These are phyloP conservation scores for Gaeumannomyces tritici DNA, from an alignment of 2,329 filamentous ascomycete species.

Conservation along the genomic window DNA sequence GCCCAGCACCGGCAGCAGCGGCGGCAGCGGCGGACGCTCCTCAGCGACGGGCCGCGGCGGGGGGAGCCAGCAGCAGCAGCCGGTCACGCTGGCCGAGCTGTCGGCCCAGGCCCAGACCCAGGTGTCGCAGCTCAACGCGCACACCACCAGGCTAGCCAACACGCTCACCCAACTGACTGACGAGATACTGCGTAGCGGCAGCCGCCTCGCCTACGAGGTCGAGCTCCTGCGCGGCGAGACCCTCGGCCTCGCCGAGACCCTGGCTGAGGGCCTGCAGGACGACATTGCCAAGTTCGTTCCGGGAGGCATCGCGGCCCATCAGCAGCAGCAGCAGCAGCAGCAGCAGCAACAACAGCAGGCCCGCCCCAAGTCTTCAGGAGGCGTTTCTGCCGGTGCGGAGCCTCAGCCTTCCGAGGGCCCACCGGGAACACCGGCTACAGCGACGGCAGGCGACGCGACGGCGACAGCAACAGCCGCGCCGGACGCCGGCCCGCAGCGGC, in stretches of 20 bases:
- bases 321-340: not conserved
- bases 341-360: not conserved
- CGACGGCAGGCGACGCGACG: conserved; percentile 3
- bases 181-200: conserved; percentile 84
- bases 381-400: conserved; percentile 5
- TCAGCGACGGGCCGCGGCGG: conserved; percentile 9
- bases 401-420: conserved; percentile 12
- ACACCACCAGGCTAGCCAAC: conserved; percentile 73
- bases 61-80: conserved; percentile 18
- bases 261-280: conserved; percentile 61
- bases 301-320: conserved; percentile 24
- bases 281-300: conserved; percentile 69
- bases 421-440: conserved; percentile 1
- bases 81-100: conserved; percentile 61
- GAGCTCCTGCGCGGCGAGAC: conserved; percentile 88
- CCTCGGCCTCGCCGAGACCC: conserved; percentile 65
- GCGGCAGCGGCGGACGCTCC: not conserved
- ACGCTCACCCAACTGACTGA: conserved; percentile 85
- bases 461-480: conserved; percentile 6
- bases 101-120: conserved; percentile 73
- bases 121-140: conserved; percentile 80
- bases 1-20: conserved; percentile 20
- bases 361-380: not conserved
- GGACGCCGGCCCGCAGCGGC: conserved; percentile 5
- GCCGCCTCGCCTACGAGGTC: conserved; percentile 85